phyloP scores from a whole-genome alignment of 1,284 basidiomycete species.

The Vanrija pseudolonga region DNA sequence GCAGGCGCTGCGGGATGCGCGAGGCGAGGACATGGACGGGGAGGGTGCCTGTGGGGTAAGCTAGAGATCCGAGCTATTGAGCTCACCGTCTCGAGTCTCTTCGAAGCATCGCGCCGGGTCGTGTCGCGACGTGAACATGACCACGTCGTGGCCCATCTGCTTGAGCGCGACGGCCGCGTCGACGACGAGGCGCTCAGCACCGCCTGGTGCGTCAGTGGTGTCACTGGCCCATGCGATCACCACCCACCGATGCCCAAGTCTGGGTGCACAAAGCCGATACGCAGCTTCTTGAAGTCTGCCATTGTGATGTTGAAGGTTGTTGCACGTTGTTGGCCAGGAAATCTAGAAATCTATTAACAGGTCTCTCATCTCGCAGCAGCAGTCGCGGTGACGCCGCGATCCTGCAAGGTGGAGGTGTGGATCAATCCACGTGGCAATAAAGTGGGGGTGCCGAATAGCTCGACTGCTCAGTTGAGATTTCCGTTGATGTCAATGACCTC shows the following conservation, averaged over 20 bases:
- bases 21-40: slow-evolving; percentile 70
- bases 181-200: slow-evolving; percentile 92
- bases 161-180: slow-evolving; percentile 89
- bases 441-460: neutral
- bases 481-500: neutral
- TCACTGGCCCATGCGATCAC: neutral
- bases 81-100: slow-evolving; percentile 78
- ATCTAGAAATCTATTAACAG: neutral
- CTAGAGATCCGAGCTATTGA: neutral
- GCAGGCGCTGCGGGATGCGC: slow-evolving; percentile 73
- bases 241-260: slow-evolving; percentile 85
- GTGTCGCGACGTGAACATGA: slow-evolving; percentile 91
- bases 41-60: slow-evolving; percentile 63
- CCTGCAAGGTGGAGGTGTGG: neutral
- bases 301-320: neutral
- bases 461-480: neutral
- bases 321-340: neutral
- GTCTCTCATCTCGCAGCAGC: too few relatives aligned
- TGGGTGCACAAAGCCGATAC: slow-evolving; percentile 86
- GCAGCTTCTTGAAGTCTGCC: slow-evolving; percentile 32
- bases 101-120: slow-evolving; percentile 80
- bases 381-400: too few relatives aligned
- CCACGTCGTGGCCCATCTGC: slow-evolving; percentile 77
- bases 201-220: slow-evolving; percentile 58
- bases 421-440: neutral